Evolutionary conservation across 495 filamentous ascomycete genomes (phyloP).

Genomic region (Podospora pseudopauciseta): DNA sequence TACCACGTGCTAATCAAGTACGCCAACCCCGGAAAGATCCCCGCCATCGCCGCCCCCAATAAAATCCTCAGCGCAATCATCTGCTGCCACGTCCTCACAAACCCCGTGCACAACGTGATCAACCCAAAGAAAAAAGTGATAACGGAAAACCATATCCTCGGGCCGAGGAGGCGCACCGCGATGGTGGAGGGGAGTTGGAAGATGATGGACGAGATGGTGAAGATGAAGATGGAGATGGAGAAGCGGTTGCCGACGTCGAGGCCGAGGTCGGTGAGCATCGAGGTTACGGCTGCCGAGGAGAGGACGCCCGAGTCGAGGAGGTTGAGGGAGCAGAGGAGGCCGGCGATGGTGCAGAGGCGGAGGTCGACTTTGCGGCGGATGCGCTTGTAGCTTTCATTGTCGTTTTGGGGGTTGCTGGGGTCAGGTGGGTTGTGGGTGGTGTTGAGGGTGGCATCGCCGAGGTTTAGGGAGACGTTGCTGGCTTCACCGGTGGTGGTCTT

Average conservation of each 20-base stretch:
- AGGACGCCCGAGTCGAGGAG: conserved; percentile 73
- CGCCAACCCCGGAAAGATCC: conserved; percentile 68
- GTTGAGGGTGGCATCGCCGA: not conserved
- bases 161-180: conserved; percentile 64
- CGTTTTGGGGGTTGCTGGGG: not conserved
- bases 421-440: no score
- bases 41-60: conserved; percentile 64
- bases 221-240: conserved; percentile 74
- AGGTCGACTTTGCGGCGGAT: conserved; percentile 66
- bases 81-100: conserved; percentile 64
- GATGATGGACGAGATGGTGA: conserved; percentile 68
- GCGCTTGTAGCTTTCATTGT: conserved; percentile 22
- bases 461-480: not conserved
- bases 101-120: conserved; percentile 70
- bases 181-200: conserved; percentile 75
- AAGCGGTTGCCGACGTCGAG: conserved; percentile 60
- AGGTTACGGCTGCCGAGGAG: conserved; percentile 71
- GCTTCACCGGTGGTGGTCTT: not conserved
- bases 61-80: conserved; percentile 71
- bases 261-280: conserved; percentile 63
- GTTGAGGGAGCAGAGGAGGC: conserved; percentile 68
- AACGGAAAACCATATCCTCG: conserved; percentile 62
- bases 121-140: conserved; percentile 69
- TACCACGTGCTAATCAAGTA: conserved; percentile 75
- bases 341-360: conserved; percentile 71